Base-by-base conservation (phyloP, 192 early-diverging fungal genomes). In the Physocladia obscura region DNA sequence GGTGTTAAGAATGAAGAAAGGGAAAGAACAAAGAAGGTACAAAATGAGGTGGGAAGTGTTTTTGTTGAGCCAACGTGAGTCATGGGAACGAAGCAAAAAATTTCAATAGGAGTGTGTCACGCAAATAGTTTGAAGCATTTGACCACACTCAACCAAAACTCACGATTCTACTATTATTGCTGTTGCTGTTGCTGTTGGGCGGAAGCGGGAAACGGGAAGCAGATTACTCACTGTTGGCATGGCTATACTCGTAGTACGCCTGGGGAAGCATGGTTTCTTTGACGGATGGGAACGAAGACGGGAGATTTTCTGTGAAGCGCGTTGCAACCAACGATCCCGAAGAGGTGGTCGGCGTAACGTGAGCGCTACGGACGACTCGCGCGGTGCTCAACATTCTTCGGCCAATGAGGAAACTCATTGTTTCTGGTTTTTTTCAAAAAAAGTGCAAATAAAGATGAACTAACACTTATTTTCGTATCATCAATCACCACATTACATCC, bases 201-300 rank as follows among this genome's bases (percentile, higher is more conserved):
- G 54, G 15, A n/a, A 24, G 57, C 19, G 30, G 57, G 34, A 59
- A 17, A 37, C 19, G 57, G 40, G 40, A 30, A 60, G 40, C 49
- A 13, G 72, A 21, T 24, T 32, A 15, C 32, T 11, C 31, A 65
- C 71, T 50, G 65, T 62, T 37, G 60, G 78, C 78, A 70, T 80
- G 78, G 57, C 74, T 29, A 29, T 49, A 57, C 49, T 57, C 76
- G 51, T 78, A 49, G 69, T 40, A 77, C 38, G 30, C 44, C 24
- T 54, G 47, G 31, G 30, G 15, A 32, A 64, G 27, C 78, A 80
- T 80, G 8, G 73, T 71, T 27, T 80, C 69, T 60, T 80, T 60
- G 55, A 72, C 59, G 13, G 76, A 69, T 35, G 78, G 76, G 39
- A 54, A 80, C 34, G 61, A 49, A 27, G 51, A n/a, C 11, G 61